Base-by-base conservation (phyloP, 768 basidiomycete genomes). In the Hericium coralloides region DNA sequence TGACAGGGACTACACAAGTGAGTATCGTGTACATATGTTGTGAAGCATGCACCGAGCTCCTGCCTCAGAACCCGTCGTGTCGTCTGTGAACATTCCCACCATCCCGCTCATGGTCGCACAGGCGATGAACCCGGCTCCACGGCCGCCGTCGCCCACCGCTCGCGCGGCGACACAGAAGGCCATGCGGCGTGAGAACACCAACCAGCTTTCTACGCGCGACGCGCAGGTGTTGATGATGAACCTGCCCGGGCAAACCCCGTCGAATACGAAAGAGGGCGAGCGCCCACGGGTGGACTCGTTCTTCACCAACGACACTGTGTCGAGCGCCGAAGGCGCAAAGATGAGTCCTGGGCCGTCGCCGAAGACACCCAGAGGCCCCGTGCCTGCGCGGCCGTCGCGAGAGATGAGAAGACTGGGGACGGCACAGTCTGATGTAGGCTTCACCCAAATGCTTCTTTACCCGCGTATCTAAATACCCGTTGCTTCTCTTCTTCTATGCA, bases 41-140 rank as follows among this genome's bases (percentile, higher is more conserved):
- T 41, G 55, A 49, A 52, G 26, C 8, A 31, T 31, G 26, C 26
- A 31, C 4, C 8, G 26, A 31, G 8, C 26, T 31, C 26, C 4
- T 31, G 4, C 26, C 26, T 36, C 65, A 94, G 95, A 87, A 65
- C 90, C 94, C 23, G 95, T 98, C 52, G 84, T 97, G 15, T 98
- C 97, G 3, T 97, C 95, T 2, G 92, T 90, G 74, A 97, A 97
- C 65, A 92, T 98, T 53, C 92, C 94, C 1, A 98, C 95, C 1
- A 98, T 98, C 60, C 92, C 95, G 0, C 78, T 99, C 43, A 82
- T 87, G 22, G 91, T 97, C 12, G 97, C 97, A 0, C 94, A 98
- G 73, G 84, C 94, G 2, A 92, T 98, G 93, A 92, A 91, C 65
- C 95, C 95, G 2, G 89, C 90, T 0, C 95, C 95, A 8, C 81